Evolutionary conservation across 768 basidiomycete genomes (phyloP).

Genomic region (Rubroboletus pulcherrimus): DNA sequence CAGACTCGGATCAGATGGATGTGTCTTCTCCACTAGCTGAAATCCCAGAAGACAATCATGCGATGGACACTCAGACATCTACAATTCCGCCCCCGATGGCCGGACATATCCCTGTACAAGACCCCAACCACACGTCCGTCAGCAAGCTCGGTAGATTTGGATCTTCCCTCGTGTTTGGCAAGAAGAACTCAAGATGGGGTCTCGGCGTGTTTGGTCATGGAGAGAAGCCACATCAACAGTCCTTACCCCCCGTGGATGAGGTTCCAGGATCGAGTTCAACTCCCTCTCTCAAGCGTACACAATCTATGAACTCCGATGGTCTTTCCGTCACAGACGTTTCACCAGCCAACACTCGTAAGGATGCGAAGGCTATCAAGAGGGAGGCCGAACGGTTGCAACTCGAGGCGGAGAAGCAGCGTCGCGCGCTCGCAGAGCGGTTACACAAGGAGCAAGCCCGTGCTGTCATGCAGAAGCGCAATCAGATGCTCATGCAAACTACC

Average conservation of each 20-base stretch:
- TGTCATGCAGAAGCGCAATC: constrained; percentile 86
- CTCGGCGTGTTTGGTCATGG: constrained; percentile 66
- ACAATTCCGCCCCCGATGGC: constrained; percentile 43
- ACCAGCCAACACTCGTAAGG: constrained; percentile 41
- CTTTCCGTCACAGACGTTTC: constrained; percentile 52
- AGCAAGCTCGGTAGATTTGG: constrained; percentile 57
- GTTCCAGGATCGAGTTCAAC: constrained; percentile 51
- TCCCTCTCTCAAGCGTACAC: constrained; percentile 72
- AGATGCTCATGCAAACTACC: constrained; percentile 58
- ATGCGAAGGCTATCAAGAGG: constrained; percentile 76
- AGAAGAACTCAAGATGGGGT: constrained; percentile 66
- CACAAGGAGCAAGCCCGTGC: constrained; percentile 87
- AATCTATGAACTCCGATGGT: constrained; percentile 74
- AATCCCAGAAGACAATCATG: constrained; percentile 36
- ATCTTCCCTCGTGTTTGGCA: constrained; percentile 56
- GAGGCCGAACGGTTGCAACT: constrained; percentile 72
- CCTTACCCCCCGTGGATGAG: constrained; percentile 72
- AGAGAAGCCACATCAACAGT: constrained; percentile 61
- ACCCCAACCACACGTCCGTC: constrained; percentile 39
- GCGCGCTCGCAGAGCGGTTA: constrained; percentile 66
- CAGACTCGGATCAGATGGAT: constrained; percentile 51
- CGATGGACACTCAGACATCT: constrained; percentile 49
- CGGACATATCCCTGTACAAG: constrained; percentile 36
- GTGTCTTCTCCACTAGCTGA: constrained; percentile 48
- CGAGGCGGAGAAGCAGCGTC: constrained; percentile 83